Percentiles rank a stretch among this genome's conserved stretches.
Evolutionary conservation across 495 filamentous ascomycete species (phyloP).

Genomic region (Xylaria castorea): DNA sequence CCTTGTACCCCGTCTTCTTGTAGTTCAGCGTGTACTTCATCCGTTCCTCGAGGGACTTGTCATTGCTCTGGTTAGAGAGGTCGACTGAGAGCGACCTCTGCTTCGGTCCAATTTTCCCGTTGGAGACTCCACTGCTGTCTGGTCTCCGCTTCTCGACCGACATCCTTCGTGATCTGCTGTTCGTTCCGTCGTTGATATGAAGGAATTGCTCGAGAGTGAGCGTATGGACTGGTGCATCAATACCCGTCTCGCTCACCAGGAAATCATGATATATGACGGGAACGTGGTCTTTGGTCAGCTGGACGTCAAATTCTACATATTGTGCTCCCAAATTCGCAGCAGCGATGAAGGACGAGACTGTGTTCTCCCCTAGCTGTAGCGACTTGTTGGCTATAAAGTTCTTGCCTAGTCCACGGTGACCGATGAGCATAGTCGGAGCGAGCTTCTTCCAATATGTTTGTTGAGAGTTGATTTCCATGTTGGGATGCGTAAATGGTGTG

Average conservation of each 20-base stretch:
- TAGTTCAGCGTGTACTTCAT: slow-evolving; percentile 98
- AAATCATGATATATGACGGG: slow-evolving; percentile 99
- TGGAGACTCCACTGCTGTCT: slow-evolving; percentile 39
- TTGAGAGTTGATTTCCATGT: slow-evolving; percentile 86
- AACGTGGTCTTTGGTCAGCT: slow-evolving; percentile 97
- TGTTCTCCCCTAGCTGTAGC: slow-evolving; percentile 95
- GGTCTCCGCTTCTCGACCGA: slow-evolving; percentile 37
- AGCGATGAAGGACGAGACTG: slow-evolving; percentile 91
- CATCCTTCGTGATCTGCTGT: slow-evolving; percentile 28
- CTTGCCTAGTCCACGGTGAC: slow-evolving; percentile 92
- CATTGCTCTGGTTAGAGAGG: slow-evolving; percentile 38
- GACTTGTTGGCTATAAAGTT: slow-evolving; percentile 82
- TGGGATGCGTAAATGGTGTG: slow-evolving; percentile 91
- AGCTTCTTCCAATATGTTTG: slow-evolving; percentile 92
- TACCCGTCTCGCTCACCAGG: slow-evolving; percentile 96
- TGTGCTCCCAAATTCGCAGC: slow-evolving; percentile 91
- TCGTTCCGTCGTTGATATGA: slow-evolving; percentile 71
- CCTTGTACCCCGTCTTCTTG: slow-evolving; percentile 89
- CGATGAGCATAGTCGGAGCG: slow-evolving; percentile 82
- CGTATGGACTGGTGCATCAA: slow-evolving; percentile 95
- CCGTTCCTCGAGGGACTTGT: slow-evolving; percentile 75
- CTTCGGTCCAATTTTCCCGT: slow-evolving; percentile 46
- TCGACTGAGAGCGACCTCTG: slow-evolving; percentile 58
- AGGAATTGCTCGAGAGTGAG: slow-evolving; percentile 95
- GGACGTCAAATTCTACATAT: slow-evolving; percentile 95